phyloP scores from a whole-genome alignment of 2,329 filamentous ascomycete species.

The Colletotrichum sp. region DNA sequence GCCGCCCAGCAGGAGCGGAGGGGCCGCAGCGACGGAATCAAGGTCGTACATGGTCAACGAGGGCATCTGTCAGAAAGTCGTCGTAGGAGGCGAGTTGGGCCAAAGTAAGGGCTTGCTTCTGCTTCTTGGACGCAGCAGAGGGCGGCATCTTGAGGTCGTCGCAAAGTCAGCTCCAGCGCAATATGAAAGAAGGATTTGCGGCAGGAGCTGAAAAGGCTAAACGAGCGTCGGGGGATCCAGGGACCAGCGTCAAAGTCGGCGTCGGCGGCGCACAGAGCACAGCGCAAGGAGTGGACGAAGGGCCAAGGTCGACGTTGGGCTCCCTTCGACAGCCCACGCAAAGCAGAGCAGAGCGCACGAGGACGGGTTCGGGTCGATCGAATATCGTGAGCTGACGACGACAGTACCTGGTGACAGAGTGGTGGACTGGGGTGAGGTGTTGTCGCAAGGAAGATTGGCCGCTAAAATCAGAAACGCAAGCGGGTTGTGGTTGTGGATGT shows the following conservation, averaged over 20 bases:
- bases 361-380: not conserved
- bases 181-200: not conserved
- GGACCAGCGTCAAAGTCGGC: conserved; percentile 1
- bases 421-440: not conserved
- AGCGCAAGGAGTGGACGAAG: conserved; percentile 16
- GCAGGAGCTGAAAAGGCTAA: conserved; percentile 8
- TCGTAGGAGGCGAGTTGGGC: conserved; percentile 91
- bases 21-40: not conserved
- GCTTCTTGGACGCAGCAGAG: conserved; percentile 46
- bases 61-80: conserved; percentile 91
- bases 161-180: conserved; percentile 6
- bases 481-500: not conserved
- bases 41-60: conserved; percentile 86
- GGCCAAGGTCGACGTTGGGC: conserved; percentile 7
- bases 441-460: not conserved
- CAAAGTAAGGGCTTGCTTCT: conserved; percentile 78
- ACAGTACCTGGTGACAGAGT: not conserved
- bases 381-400: not conserved
- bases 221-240: not conserved
- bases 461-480: not conserved
- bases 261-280: conserved; percentile 4
- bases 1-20: not conserved
- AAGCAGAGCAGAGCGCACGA: not conserved
- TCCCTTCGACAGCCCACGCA: conserved; percentile 17
- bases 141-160: conserved; percentile 39